Conservation (phyloP, 2,329 filamentous ascomycete species). For the Allantophomopsis cytisporea region DNA sequence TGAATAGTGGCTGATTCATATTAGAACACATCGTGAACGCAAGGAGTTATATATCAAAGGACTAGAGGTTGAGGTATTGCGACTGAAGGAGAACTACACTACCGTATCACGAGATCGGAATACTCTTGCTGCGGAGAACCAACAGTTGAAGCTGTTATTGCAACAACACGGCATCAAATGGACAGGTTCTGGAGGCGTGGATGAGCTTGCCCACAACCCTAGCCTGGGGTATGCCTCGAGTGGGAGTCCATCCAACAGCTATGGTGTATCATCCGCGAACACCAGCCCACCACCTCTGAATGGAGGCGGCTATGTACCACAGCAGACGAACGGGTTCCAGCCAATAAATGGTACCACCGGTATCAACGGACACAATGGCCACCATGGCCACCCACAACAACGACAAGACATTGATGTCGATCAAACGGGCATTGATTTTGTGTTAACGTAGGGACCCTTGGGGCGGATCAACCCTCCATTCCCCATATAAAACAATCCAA, state of each 20-base stretch:
- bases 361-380: constrained; percentile 5
- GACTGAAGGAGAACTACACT: constrained; percentile 75
- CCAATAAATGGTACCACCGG: no score
- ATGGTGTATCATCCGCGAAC: constrained; percentile 28
- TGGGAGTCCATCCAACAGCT: constrained; percentile 50
- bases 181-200: constrained; percentile 16
- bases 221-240: constrained; percentile 34
- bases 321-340: no score
- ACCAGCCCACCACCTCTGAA: constrained; percentile 14
- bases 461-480: constrained; percentile 8
- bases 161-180: constrained; percentile 35
- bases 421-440: constrained; percentile 78
- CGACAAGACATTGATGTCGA: constrained; percentile 44
- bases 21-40: constrained; percentile 89
- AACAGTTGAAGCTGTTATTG: constrained; percentile 48
- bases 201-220: constrained; percentile 23
- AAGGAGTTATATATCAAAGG: constrained; percentile 95
- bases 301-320: background rate
- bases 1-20: constrained; percentile 4
- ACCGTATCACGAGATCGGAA: constrained; percentile 65
- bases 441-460: constrained; percentile 65
- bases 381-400: constrained; percentile 1
- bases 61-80: constrained; percentile 80
- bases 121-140: constrained; percentile 65
- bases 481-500: no score